A percentile compares a stretch with the other conserved stretches of the same genome.
These are phyloP conservation scores for Solanum medicagineum DNA, from an alignment of 257 asterid species.

Conservation along the genomic window DNA sequence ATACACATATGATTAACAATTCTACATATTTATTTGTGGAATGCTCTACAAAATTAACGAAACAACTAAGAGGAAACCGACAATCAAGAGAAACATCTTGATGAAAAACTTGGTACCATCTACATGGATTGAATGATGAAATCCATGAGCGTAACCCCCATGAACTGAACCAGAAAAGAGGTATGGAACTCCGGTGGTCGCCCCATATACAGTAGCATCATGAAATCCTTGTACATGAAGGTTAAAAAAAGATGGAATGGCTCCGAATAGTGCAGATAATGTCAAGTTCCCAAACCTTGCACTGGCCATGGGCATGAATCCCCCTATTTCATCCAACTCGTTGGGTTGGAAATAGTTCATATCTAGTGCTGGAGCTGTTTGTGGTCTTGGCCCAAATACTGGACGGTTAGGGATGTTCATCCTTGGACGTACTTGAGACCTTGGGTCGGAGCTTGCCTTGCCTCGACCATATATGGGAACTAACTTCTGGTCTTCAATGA, in stretches of 20 bases:
- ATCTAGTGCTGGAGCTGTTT: slow-evolving; percentile 47
- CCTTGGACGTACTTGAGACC: slow-evolving; percentile 25
- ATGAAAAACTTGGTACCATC: slow-evolving; percentile 43
- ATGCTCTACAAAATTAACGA: slow-evolving; percentile 16
- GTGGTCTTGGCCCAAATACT: slow-evolving; percentile 49
- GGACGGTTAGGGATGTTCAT: slow-evolving; percentile 59
- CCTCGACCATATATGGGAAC: slow-evolving; percentile 91
- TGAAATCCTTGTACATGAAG: slow-evolving; percentile 56
- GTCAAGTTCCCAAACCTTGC: slow-evolving; percentile 56
- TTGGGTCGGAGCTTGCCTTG: slow-evolving; percentile 40
- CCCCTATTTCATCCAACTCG: slow-evolving; percentile 34
- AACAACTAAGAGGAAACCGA: slow-evolving; percentile 33
- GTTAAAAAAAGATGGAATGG: slow-evolving; percentile 55
- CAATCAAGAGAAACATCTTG: slow-evolving; percentile 35
- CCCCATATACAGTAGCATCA: slow-evolving; percentile 71
- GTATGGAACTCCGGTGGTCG: slow-evolving; percentile 61
- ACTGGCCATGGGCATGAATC: slow-evolving; percentile 47
- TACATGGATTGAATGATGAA: slow-evolving; percentile 35
- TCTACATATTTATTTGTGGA: neutral
- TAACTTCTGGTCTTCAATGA: slow-evolving; percentile 58
- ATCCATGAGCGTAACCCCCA: slow-evolving; percentile 69
- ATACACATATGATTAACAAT: slow-evolving; percentile 20
- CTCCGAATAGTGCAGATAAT: slow-evolving; percentile 51
- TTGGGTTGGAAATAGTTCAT: slow-evolving; percentile 32
- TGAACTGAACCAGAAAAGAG: slow-evolving; percentile 56